These are phyloP conservation scores for Ceratocystis destructans DNA, from an alignment of 2,329 filamentous ascomycete species.

Conservation along the genomic window DNA sequence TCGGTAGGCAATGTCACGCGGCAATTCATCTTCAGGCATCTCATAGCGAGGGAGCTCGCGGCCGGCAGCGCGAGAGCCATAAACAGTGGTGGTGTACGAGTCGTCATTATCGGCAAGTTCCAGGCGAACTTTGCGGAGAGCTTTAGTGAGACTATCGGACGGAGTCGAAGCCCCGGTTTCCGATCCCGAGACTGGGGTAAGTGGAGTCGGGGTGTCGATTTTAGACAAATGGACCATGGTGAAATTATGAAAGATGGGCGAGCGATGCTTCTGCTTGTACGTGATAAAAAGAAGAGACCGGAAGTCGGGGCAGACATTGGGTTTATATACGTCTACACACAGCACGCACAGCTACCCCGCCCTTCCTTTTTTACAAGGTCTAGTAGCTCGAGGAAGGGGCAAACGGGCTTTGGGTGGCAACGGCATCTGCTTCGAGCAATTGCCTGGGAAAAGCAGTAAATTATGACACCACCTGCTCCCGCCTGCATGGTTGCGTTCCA, in stretches of 20 bases:
- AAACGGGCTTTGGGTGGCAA: not conserved
- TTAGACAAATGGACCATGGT: constrained; percentile 40
- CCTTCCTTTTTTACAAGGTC: not conserved
- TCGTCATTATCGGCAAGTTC: constrained; percentile 39
- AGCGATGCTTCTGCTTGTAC: not conserved
- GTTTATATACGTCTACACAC: not conserved
- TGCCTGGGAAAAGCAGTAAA: not conserved
- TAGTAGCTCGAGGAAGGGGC: not conserved
- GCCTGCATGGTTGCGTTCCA: not conserved
- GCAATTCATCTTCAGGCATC: constrained; percentile 88
- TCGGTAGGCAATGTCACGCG: constrained; percentile 79
- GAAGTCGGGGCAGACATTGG: not conserved
- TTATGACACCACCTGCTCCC: not conserved
- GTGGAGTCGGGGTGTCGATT: constrained; percentile 20
- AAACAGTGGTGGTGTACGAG: constrained; percentile 64
- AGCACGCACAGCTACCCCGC: not conserved
- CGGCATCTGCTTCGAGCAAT: not conserved
- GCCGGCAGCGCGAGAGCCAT: constrained; percentile 71
- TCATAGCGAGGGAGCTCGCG: constrained; percentile 67
- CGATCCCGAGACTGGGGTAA: constrained; percentile 18
- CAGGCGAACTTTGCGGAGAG: constrained; percentile 33
- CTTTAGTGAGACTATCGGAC: constrained; percentile 25
- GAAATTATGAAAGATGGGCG: not conserved
- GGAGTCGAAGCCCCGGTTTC: constrained; percentile 16
- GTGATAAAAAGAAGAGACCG: not conserved